A percentile compares a stretch with the other conserved stretches of the same genome.
phyloP scores from a whole-genome alignment of 352 stramenopile genomes.

The Globisporangium echinulatum region DNA sequence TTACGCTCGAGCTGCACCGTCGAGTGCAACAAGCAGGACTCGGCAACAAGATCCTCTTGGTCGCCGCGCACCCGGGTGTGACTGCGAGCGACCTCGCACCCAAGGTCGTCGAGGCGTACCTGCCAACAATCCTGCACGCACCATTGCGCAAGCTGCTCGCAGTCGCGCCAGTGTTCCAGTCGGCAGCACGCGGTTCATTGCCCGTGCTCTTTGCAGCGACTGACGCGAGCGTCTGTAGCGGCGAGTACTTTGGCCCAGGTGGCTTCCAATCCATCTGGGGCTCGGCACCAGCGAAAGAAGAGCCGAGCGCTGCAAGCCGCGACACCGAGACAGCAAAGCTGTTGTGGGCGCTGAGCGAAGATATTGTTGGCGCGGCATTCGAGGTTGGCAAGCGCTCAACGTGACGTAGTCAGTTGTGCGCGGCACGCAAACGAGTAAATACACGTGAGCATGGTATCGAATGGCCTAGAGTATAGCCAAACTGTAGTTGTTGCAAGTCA shows the following conservation, averaged over 20 bases:
- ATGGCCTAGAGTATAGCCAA: no score
- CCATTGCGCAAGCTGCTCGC: slow-evolving; percentile 16
- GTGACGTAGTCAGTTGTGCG: no score
- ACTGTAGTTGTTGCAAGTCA: no score
- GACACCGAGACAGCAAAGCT: slow-evolving; percentile 18
- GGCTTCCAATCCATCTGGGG: slow-evolving; percentile 23
- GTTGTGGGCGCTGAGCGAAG: slow-evolving; percentile 33
- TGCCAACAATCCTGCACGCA: slow-evolving; percentile 18
- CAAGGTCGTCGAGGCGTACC: slow-evolving; percentile 18
- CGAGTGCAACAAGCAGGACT: slow-evolving; percentile 21
- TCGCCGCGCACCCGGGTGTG: slow-evolving; percentile 21
- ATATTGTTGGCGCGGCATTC: slow-evolving; percentile 18
- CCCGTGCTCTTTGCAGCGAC: slow-evolving; percentile 25
- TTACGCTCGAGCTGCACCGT: slow-evolving; percentile 54
- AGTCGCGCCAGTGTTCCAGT: slow-evolving; percentile 16
- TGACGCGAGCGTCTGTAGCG: slow-evolving; percentile 10
- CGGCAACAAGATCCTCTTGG: slow-evolving; percentile 17
- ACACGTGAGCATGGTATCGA: no score
- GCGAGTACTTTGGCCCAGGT: slow-evolving; percentile 26
- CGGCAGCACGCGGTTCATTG: slow-evolving; percentile 16
- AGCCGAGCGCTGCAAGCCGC: slow-evolving; percentile 23
- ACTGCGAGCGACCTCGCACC: slow-evolving; percentile 16
- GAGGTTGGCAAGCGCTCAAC: slow-evolving; percentile 3
- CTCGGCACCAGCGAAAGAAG: slow-evolving; percentile 17
- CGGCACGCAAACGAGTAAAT: no score